Base-by-base conservation (phyloP, 306 rosid genomes). In the Cicer bijugum region DNA sequence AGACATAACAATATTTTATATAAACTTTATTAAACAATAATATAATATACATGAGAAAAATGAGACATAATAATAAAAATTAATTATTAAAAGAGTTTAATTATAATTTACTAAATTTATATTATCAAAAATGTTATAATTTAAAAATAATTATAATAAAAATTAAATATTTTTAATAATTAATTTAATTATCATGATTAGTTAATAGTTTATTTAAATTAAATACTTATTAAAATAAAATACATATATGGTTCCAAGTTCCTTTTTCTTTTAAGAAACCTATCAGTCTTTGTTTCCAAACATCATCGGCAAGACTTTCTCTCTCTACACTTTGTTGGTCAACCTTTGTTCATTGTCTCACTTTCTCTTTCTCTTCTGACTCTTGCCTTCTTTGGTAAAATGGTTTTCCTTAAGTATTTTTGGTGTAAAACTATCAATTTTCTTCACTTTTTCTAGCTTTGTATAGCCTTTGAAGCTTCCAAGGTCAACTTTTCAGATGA, bases 261-360 rank as follows among this genome's bases (percentile, higher is more conserved):
- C 33, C 37, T 68, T 75, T 75, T 71, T 33, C 33, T 66, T 74
- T 74, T n/a, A 51, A 43, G 12, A 50, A 69, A 4, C 64, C 61
- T 58, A 40, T 14, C 47, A 33, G 17, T 57, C 17, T 14, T 46
- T 35, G 23, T 35, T 45, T 68, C 12, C 62, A 15, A 35, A 71
- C 46, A 56, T 72, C 51, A 50, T 7, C 16, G 43, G 35, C 46
- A 43, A 8, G 9, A 35, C 42, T 6, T 47, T 42, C 59, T 72
- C 60, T 33, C 53, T 66, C 63, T 20, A 38, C 7, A 28, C 16
- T 37, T 72, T 59, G 15, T 12, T 17, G 63, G 87, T 84, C 87
- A 80, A 81, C 72, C 23, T 48, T 59, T 19, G 9, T 39, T 59
- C 52, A 35, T 75, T 75, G 46, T 35, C 40, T 70, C 82, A 6